A percentile compares a stretch with the other conserved stretches of the same genome.
Evolutionary conservation across 768 basidiomycete species (phyloP).

Genomic region (Psilocybe tampanensis): DNA sequence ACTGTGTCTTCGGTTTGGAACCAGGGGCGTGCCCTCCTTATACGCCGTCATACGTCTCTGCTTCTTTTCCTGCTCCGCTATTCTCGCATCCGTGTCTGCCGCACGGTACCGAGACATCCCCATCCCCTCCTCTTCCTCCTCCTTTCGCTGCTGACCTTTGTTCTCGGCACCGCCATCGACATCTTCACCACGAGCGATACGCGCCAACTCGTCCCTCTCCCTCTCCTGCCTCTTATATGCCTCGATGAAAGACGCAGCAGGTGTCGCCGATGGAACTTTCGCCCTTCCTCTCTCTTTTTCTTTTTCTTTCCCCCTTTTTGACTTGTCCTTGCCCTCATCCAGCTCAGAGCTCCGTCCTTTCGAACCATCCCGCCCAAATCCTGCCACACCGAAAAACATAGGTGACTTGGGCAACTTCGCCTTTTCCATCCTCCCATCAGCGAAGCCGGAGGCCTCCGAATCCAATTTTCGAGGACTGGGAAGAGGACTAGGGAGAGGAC

Average conservation of each 20-base stretch:
- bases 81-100: not conserved
- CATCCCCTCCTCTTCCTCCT: not conserved
- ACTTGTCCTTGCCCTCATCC: not conserved
- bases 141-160: not conserved
- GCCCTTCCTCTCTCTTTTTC: not conserved
- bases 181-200: conserved; percentile 12
- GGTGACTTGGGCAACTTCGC: not conserved
- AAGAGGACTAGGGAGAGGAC: not conserved
- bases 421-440: not conserved
- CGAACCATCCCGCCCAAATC: not conserved
- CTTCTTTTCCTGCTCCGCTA: not conserved
- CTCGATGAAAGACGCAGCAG: conserved; percentile 19
- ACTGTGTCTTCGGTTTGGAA: not conserved
- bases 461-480: not conserved
- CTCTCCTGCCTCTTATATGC: conserved; percentile 20
- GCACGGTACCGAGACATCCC: not conserved
- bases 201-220: conserved; percentile 28
- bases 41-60: not conserved
- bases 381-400: not conserved
- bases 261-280: conserved; percentile 6
- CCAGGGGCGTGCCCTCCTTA: not conserved
- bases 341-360: not conserved
- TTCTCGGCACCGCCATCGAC: not conserved
- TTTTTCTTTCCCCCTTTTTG: not conserved
- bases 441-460: no score